Evolutionary conservation across 768 basidiomycete genomes (phyloP).

Genomic region (Rhodotorula toruloides): DNA sequence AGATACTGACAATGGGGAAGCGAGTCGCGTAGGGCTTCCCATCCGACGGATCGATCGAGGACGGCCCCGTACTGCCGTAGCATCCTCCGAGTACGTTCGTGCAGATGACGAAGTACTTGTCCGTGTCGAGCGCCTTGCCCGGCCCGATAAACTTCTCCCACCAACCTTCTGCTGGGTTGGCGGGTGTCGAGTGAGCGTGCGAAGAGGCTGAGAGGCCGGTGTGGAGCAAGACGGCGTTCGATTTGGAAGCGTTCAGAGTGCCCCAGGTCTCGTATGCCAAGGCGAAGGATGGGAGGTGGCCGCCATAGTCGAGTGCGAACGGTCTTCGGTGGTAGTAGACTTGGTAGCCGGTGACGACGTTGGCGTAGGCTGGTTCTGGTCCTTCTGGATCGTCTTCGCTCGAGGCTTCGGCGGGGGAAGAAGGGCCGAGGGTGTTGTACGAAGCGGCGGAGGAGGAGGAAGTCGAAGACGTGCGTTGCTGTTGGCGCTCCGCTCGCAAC

Average conservation of each 20-base stretch:
- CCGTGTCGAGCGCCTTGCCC: conserved; percentile 85
- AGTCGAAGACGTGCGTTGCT: background rate
- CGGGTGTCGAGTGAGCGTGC: conserved; percentile 75
- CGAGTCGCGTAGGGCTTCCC: conserved; percentile 73
- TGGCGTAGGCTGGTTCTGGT: conserved; percentile 39
- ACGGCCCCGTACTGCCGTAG: conserved; percentile 94
- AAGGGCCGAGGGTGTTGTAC: conserved; percentile 32
- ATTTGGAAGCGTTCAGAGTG: conserved; percentile 63
- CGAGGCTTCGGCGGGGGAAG: background rate
- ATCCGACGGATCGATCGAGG: conserved; percentile 62
- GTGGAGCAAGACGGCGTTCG: conserved; percentile 90
- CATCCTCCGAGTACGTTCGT: conserved; percentile 96
- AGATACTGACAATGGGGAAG: conserved; percentile 86
- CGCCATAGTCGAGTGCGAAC: conserved; percentile 63
- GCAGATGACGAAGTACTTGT: conserved; percentile 87
- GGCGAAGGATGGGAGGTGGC: conserved; percentile 62
- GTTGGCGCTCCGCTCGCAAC: conserved; percentile 30
- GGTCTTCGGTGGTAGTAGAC: conserved; percentile 61
- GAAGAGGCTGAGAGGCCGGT: conserved; percentile 95
- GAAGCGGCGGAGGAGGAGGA: conserved; percentile 14
- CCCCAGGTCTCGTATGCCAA: conserved; percentile 99
- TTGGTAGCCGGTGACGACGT: conserved; percentile 52
- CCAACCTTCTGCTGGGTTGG: conserved; percentile 83
- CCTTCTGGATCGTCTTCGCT: conserved; percentile 35
- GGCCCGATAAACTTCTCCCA: conserved; percentile 99